Conservation (phyloP, 495 filamentous ascomycete species). For the Penicillium dipodomyicola region DNA sequence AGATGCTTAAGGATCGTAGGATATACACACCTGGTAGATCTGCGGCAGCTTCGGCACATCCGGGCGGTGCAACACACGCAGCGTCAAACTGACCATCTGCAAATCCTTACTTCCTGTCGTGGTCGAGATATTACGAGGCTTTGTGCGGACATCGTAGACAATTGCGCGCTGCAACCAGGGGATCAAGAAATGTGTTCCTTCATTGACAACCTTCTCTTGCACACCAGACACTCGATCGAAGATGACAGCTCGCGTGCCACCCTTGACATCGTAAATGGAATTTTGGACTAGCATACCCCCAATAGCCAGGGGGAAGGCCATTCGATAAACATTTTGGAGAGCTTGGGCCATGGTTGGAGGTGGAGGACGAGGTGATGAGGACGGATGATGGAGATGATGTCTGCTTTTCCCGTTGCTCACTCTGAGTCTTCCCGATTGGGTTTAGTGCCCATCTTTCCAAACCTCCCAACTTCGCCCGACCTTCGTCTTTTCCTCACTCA, state of each 20-base stretch:
- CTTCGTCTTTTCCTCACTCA: conserved; percentile 33
- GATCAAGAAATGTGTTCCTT: conserved; percentile 95
- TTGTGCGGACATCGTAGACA: conserved; percentile 96
- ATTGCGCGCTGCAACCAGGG: conserved; percentile 96
- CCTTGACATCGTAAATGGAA: conserved; percentile 95
- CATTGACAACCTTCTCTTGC: conserved; percentile 86
- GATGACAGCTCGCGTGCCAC: conserved; percentile 91
- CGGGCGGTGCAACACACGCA: conserved; percentile 91
- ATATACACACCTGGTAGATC: conserved; percentile 88
- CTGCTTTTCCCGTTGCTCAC: conserved; percentile 37
- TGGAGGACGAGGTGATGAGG: conserved; percentile 24
- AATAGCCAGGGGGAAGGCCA: conserved; percentile 67
- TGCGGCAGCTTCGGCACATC: conserved; percentile 89
- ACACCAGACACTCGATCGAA: conserved; percentile 94
- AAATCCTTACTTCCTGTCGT: conserved; percentile 98
- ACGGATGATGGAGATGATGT: conserved; percentile 25
- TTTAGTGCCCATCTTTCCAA: conserved; percentile 32
- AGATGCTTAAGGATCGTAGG: neutral
- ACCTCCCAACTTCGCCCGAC: conserved; percentile 39
- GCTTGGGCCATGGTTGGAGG: conserved; percentile 54
- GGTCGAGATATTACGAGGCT: conserved; percentile 95
- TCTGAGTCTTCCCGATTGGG: conserved; percentile 37
- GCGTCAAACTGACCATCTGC: conserved; percentile 99
- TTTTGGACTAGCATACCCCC: conserved; percentile 61
- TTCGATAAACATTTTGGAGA: conserved; percentile 63